phyloP scores from a whole-genome alignment of 2,329 filamentous ascomycete genomes.

The Penicillium sp. region DNA sequence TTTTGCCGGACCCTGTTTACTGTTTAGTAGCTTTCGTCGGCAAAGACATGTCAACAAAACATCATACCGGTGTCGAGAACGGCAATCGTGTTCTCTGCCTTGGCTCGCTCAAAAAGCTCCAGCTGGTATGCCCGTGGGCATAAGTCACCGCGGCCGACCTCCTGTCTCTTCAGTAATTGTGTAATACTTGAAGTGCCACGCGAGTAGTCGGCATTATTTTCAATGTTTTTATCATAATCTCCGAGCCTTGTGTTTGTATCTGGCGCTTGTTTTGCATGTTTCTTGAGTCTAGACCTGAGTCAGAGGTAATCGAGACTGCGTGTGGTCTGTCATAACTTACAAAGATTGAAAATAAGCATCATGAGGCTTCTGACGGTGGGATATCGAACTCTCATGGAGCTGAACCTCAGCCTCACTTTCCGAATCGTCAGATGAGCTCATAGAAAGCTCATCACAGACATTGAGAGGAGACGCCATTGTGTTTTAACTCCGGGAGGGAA shows the following conservation, averaged over 20 bases:
- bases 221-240: background rate
- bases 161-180: slow-evolving; percentile 50
- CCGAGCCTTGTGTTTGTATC: slow-evolving; percentile 29
- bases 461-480: slow-evolving; percentile 2
- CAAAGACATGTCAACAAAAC: background rate
- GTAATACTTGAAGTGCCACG: slow-evolving; percentile 45
- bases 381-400: slow-evolving; percentile 19
- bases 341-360: slow-evolving; percentile 47
- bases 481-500: background rate
- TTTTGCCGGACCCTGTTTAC: slow-evolving; percentile 74
- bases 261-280: slow-evolving; percentile 39
- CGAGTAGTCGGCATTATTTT: background rate
- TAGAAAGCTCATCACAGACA: background rate
- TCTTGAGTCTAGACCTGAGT: slow-evolving; percentile 28
- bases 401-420: slow-evolving; percentile 24
- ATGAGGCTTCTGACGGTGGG: slow-evolving; percentile 47
- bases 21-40: background rate
- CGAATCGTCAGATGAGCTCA: slow-evolving; percentile 22
- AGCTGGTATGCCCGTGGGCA: slow-evolving; percentile 84
- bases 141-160: slow-evolving; percentile 57
- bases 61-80: slow-evolving; percentile 76
- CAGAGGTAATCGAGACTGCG: background rate
- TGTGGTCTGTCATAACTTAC: slow-evolving; percentile 21
- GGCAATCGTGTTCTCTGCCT: slow-evolving; percentile 78
- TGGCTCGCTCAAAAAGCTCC: slow-evolving; percentile 85